phyloP scores from a whole-genome alignment of 495 filamentous ascomycete species.

The Neurospora sp. region DNA sequence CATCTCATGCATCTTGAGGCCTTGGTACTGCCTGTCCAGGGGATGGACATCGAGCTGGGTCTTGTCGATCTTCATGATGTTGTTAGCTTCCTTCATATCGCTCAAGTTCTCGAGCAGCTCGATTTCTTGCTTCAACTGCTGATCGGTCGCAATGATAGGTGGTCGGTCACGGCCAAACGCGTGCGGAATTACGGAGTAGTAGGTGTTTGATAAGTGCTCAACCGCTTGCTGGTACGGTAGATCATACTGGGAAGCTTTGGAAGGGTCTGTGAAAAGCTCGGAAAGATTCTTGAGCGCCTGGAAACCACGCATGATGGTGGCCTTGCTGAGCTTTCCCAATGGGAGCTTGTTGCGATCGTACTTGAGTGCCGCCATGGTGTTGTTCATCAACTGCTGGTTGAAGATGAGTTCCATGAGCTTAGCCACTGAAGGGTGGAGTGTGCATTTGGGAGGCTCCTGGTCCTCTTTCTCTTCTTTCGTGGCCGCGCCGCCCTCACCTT shows the following conservation, averaged over 20 bases:
- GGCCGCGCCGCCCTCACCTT: constrained; percentile 24
- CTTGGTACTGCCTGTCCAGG: constrained; percentile 60
- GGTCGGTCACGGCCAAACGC: constrained; percentile 65
- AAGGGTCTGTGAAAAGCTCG: constrained; percentile 43
- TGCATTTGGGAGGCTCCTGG: constrained; percentile 35
- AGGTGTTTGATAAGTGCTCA: constrained; percentile 58
- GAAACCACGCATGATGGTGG: constrained; percentile 62
- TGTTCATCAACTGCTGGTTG: constrained; percentile 58
- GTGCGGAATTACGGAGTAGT: constrained; percentile 77
- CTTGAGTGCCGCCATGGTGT: constrained; percentile 54
- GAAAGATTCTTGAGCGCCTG: constrained; percentile 64
- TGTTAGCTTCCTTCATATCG: constrained; percentile 72
- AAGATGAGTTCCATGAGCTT: constrained; percentile 72
- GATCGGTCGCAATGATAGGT: constrained; percentile 46
- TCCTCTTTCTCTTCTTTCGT: constrained; percentile 27
- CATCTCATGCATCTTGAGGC: constrained; percentile 68
- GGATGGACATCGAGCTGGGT: constrained; percentile 44
- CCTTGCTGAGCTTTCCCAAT: constrained; percentile 71
- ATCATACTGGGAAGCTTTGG: constrained; percentile 24
- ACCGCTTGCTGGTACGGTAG: constrained; percentile 26
- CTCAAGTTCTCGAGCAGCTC: constrained; percentile 65
- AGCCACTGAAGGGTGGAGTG: constrained; percentile 49
- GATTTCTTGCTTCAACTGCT: constrained; percentile 59
- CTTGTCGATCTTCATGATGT: constrained; percentile 60
- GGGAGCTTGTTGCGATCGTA: constrained; percentile 74